Percentiles rank a stretch among this genome's conserved stretches.
Conservation (phyloP, 805 yeast species). For the Candida verbasci region DNA sequence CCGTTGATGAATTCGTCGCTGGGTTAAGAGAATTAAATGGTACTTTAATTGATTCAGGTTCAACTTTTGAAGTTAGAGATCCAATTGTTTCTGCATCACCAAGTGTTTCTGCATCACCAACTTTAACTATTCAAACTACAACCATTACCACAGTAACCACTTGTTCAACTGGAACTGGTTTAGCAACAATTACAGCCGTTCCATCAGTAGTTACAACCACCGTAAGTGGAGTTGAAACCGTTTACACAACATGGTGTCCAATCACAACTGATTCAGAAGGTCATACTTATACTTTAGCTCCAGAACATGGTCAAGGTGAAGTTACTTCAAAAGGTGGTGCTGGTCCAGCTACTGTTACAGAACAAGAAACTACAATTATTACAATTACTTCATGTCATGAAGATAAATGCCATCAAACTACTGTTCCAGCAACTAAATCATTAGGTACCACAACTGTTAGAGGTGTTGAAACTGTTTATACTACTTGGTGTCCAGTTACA, state of each 20-base stretch:
- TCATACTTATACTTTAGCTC: conserved; percentile 15
- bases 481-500: conserved; percentile 35
- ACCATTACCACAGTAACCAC: conserved; percentile 32
- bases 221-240: conserved; percentile 15
- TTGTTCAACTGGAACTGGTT: conserved; percentile 18
- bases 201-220: conserved; percentile 23
- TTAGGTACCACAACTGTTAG: conserved; percentile 17
- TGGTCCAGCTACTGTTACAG: conserved; percentile 19
- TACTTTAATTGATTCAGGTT: conserved; percentile 14
- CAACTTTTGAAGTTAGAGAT: conserved; percentile 13
- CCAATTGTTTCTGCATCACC: conserved; percentile 9
- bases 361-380: conserved; percentile 21
- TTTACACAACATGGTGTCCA: conserved; percentile 27
- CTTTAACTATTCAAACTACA: conserved; percentile 17
- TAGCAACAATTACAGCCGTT: conserved; percentile 8
- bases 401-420: conserved; percentile 23
- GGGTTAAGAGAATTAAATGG: conserved; percentile 18
- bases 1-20: conserved; percentile 23
- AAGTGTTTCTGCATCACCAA: conserved; percentile 12
- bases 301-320: conserved; percentile 18
- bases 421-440: conserved; percentile 32
- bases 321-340: too few relatives aligned
- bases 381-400: conserved; percentile 34
- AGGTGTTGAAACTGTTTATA: conserved; percentile 25
- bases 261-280: conserved; percentile 16